Conservation (phyloP, 1,139 yeast species). For the Wickerhamiella infanticola region DNA sequence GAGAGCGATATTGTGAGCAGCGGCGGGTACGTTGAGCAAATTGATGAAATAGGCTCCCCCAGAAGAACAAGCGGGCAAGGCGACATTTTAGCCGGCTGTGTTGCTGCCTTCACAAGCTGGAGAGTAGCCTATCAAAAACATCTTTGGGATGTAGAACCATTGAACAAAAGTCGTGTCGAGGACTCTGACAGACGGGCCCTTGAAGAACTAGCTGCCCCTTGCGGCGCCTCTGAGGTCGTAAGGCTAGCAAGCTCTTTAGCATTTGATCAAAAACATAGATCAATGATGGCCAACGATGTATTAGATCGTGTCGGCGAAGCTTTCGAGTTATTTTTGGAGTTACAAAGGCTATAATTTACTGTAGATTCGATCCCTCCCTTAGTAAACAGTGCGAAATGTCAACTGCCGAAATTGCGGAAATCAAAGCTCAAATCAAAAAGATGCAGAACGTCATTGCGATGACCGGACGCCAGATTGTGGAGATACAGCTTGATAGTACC, state of each 20-base stretch:
- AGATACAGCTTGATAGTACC: constrained; percentile 42
- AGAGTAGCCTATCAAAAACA: constrained; percentile 40
- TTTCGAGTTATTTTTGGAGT: constrained; percentile 29
- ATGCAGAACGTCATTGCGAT: constrained; percentile 30
- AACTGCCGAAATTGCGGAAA: constrained; percentile 8
- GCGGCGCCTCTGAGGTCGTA: constrained; percentile 57
- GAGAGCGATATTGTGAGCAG: constrained; percentile 44
- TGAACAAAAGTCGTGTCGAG: constrained; percentile 1
- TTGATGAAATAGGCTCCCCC: constrained; percentile 37
- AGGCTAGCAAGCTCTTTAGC: constrained; percentile 55
- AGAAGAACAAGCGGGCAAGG: constrained; percentile 86
- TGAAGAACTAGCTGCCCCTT: constrained; percentile 51
- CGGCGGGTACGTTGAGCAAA: constrained; percentile 16
- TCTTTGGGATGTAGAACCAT: constrained; percentile 37
- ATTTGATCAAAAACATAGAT: constrained; percentile 46
- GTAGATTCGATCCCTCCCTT: background rate
- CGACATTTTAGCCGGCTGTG: constrained; percentile 58
- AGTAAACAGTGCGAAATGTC: background rate
- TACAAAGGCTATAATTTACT: too few relatives aligned
- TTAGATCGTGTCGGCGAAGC: constrained; percentile 55
- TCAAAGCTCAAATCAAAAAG: constrained; percentile 20
- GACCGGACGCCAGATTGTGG: constrained; percentile 66
- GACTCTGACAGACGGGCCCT: constrained; percentile 11
- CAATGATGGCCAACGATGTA: constrained; percentile 76
- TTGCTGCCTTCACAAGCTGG: constrained; percentile 57